These are phyloP conservation scores for Marvania coccoides DNA, from an alignment of 139 green algal genomes.

Conservation along the genomic window DNA sequence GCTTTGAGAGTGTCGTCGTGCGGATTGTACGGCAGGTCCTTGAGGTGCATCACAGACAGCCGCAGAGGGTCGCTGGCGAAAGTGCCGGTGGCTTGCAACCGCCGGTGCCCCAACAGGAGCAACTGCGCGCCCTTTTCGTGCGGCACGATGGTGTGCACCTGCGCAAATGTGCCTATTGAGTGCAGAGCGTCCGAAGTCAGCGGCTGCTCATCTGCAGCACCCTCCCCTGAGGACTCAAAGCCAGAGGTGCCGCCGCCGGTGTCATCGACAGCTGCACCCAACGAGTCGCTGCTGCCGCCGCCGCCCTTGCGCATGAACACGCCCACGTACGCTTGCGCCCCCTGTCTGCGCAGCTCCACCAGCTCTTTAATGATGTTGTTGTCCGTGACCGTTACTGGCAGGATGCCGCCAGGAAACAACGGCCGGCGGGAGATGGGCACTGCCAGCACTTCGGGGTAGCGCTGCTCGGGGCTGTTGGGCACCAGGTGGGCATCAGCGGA, in stretches of 20 bases:
- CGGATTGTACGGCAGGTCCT: constrained; percentile 68
- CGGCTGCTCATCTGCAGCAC: neutral
- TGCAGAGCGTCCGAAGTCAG: constrained; percentile 43
- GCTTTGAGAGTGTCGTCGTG: constrained; percentile 81
- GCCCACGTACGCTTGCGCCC: constrained; percentile 84
- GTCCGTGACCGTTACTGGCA: constrained; percentile 71
- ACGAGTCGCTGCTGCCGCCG: neutral
- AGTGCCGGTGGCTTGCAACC: constrained; percentile 48
- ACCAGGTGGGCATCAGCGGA: constrained; percentile 5
- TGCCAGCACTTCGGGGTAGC: constrained; percentile 39
- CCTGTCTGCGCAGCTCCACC: constrained; percentile 52
- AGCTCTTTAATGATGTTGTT: constrained; percentile 78
- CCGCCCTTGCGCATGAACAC: constrained; percentile 66
- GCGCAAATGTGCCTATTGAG: constrained; percentile 57
- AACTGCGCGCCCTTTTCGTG: constrained; percentile 66
- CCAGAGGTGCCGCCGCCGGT: neutral
- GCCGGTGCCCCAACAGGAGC: constrained; percentile 83
- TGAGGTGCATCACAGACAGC: constrained; percentile 76
- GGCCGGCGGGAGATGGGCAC: constrained; percentile 67
- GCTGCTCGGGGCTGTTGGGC: constrained; percentile 7
- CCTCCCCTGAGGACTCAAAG: neutral
- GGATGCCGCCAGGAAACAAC: constrained; percentile 80
- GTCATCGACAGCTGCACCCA: neutral
- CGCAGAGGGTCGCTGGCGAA: constrained; percentile 53
- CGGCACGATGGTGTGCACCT: constrained; percentile 70